Conservation (phyloP, 352 stramenopile genomes). For the Globisporangium emineosum region DNA sequence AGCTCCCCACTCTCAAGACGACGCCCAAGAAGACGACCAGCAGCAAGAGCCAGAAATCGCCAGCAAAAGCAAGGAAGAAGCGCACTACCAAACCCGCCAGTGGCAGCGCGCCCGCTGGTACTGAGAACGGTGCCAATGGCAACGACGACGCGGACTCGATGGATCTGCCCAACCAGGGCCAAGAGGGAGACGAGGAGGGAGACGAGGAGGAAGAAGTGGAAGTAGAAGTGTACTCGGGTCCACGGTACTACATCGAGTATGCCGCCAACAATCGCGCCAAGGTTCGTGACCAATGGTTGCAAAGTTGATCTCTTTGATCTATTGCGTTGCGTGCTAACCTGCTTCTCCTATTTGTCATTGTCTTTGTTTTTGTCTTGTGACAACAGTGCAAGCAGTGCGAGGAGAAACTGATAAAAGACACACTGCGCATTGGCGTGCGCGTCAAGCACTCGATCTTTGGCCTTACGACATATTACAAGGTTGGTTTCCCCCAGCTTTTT, state of each 20-base stretch:
- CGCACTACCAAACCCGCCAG: neutral
- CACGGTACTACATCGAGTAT: conserved; percentile 71
- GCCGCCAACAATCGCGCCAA: conserved; percentile 49
- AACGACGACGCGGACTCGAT: conserved; percentile 37
- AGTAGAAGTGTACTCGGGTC: conserved; percentile 42
- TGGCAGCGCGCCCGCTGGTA: neutral
- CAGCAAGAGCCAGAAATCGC: conserved; percentile 14
- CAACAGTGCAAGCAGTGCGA: conserved; percentile 83
- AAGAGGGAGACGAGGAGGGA: conserved; percentile 22
- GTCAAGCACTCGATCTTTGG: conserved; percentile 82
- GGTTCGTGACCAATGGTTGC: too few relatives aligned
- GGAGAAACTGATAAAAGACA: conserved; percentile 39
- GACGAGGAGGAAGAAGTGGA: conserved; percentile 35
- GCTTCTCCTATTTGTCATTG: conserved; percentile 9
- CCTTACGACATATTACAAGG: conserved; percentile 79
- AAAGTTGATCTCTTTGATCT: too few relatives aligned
- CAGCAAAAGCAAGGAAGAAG: conserved; percentile 1
- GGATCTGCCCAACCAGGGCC: conserved; percentile 21
- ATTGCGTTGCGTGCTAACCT: neutral
- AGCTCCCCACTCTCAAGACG: conserved; percentile 20
- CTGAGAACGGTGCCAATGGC: neutral
- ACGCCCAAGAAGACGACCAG: conserved; percentile 9
- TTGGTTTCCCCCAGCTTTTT: conserved; percentile 15
- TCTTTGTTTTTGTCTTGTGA: conserved; percentile 7
- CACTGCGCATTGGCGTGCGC: conserved; percentile 50